Percentiles rank a stretch among this genome's conserved stretches.
phyloP scores from a whole-genome alignment of 108 stramenopile species.

The Fistulifera pelliculosa region DNA sequence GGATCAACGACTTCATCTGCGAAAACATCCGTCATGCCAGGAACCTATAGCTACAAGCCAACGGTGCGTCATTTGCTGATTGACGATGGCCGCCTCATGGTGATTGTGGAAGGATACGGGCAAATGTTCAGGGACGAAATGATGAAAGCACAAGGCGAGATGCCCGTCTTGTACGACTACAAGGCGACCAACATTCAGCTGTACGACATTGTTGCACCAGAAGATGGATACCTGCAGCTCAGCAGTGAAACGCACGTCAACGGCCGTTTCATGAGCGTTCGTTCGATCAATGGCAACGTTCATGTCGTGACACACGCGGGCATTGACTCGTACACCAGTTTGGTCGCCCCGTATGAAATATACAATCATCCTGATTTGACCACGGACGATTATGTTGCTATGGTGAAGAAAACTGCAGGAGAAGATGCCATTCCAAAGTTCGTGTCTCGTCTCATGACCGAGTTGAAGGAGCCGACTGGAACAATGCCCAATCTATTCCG shows the following conservation, averaged over 20 bases:
- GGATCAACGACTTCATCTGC: neutral
- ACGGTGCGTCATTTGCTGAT: neutral
- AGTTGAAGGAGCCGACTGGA: neutral
- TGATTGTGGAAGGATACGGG: constrained; percentile 7
- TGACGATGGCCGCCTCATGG: constrained; percentile 4
- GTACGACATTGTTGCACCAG: constrained; percentile 15
- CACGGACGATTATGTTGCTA: constrained; percentile 23
- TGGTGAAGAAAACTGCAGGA: constrained; percentile 7
- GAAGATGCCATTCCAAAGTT: constrained; percentile 23
- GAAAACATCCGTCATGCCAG: neutral
- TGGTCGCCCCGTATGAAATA: constrained; percentile 19
- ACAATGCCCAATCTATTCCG: constrained; percentile 5
- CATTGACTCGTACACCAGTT: constrained; percentile 4
- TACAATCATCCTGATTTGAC: constrained; percentile 12
- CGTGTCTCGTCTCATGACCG: constrained; percentile 3
- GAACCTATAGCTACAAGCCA: neutral
- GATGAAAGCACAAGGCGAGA: neutral
- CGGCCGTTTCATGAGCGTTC: constrained; percentile 18
- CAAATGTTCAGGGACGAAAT: neutral
- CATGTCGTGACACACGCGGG: constrained; percentile 25
- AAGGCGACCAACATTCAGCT: constrained; percentile 18
- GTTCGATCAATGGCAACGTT: constrained; percentile 16
- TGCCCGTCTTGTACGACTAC: constrained; percentile 17
- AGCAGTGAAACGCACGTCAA: constrained; percentile 13
- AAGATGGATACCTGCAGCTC: constrained; percentile 6